phyloP scores from a whole-genome alignment of 768 basidiomycete species.

The Coprinellus micaceus region DNA sequence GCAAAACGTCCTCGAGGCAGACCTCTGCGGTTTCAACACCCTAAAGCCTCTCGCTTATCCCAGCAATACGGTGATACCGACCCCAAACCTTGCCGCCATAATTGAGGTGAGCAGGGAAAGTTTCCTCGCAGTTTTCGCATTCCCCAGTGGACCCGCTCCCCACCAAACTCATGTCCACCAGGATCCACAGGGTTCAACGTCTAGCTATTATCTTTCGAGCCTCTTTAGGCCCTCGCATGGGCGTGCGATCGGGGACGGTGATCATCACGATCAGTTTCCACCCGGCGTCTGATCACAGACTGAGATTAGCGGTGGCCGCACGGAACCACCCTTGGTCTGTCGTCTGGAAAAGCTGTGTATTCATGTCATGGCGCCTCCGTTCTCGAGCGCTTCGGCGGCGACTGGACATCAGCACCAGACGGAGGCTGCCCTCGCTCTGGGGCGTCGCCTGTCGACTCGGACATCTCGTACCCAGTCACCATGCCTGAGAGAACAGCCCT shows the following conservation, averaged over 20 bases:
- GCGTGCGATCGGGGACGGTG: constrained; percentile 8
- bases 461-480: constrained; percentile 54
- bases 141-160: too few relatives aligned
- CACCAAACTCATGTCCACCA: too few relatives aligned
- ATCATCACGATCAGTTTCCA: constrained; percentile 18
- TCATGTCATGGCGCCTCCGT: constrained; percentile 18
- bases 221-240: neutral
- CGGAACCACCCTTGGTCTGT: too few relatives aligned
- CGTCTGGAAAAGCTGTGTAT: neutral
- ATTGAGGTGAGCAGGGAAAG: too few relatives aligned
- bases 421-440: constrained; percentile 15
- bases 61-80: too few relatives aligned
- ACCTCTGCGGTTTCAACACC: too few relatives aligned
- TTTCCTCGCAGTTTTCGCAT: too few relatives aligned
- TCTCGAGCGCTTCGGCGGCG: constrained; percentile 30
- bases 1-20: too few relatives aligned
- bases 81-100: too few relatives aligned
- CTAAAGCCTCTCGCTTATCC: too few relatives aligned
- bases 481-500: constrained; percentile 67
- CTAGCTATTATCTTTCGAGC: neutral
- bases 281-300: constrained; percentile 29
- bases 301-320: constrained; percentile 18
- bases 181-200: too few relatives aligned
- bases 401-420: constrained; percentile 9
- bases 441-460: constrained; percentile 14